These are phyloP conservation scores for Physaria fendleri DNA, from an alignment of 345 rosid species.

Conservation along the genomic window DNA sequence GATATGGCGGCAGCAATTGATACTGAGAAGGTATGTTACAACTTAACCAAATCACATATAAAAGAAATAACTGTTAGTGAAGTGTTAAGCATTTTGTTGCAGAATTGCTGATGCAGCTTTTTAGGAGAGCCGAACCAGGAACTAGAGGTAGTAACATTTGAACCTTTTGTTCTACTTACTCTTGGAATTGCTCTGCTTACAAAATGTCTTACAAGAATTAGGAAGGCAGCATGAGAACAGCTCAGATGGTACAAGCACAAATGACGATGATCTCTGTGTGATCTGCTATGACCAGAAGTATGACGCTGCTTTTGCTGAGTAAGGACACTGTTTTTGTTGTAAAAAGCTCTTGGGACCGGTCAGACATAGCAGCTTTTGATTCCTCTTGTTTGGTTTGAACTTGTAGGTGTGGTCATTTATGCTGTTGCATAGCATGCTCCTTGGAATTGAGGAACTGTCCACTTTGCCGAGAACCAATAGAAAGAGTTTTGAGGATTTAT, in stretches of 20 bases:
- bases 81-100: constrained; percentile 22
- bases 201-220: not conserved
- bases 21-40: constrained; percentile 40
- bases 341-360: not conserved
- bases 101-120: constrained; percentile 84
- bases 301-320: constrained; percentile 70
- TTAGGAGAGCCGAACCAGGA: constrained; percentile 42
- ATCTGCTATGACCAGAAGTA: constrained; percentile 70
- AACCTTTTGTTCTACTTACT: not conserved
- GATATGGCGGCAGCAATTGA: constrained; percentile 40
- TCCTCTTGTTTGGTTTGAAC: not conserved
- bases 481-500: constrained; percentile 52
- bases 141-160: constrained; percentile 6
- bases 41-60: not conserved
- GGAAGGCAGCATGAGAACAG: constrained; percentile 20
- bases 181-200: not conserved
- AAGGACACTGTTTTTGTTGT: constrained; percentile 29
- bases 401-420: constrained; percentile 89
- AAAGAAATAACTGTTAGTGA: not conserved
- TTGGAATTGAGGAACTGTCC: constrained; percentile 47
- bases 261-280: constrained; percentile 50
- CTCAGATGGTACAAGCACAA: not conserved
- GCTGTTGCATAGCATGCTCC: constrained; percentile 79
- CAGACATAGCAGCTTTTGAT: not conserved
- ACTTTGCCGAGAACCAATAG: constrained; percentile 60